Conservation (phyloP, 345 rosid species). For the Pugionium cornutum region DNA sequence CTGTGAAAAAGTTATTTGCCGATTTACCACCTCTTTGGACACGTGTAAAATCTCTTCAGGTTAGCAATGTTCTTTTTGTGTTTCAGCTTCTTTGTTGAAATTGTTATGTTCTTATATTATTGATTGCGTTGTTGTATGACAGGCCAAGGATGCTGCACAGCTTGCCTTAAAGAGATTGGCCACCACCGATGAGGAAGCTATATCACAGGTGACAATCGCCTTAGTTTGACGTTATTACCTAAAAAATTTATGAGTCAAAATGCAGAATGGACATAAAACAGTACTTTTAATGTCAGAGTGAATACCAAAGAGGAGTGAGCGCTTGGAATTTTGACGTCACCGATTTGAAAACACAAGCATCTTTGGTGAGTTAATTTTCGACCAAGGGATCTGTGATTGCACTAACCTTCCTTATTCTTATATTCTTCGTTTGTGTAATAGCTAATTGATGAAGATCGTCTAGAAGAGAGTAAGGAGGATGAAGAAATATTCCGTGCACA, state of each 20-base stretch:
- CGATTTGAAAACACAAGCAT: conserved; percentile 94
- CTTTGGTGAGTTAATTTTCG: conserved; percentile 56
- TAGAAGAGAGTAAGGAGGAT: conserved; percentile 58
- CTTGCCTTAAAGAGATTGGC: conserved; percentile 54
- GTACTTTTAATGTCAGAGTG: conserved; percentile 58
- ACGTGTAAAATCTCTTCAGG: conserved; percentile 98
- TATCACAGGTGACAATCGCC: conserved; percentile 67
- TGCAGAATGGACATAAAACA: conserved; percentile 14
- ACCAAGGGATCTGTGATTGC: not conserved
- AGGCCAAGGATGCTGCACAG: conserved; percentile 96
- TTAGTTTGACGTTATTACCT: conserved; percentile 13
- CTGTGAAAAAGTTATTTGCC: conserved; percentile 73
- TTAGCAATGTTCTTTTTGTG: conserved; percentile 34
- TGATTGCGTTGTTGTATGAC: conserved; percentile 41
- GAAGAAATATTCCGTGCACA: conserved; percentile 41
- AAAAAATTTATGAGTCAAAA: not conserved
- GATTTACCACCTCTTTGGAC: conserved; percentile 88
- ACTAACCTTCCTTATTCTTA: conserved; percentile 19
- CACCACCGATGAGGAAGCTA: conserved; percentile 94
- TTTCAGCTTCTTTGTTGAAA: conserved; percentile 26
- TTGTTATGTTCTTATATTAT: conserved; percentile 9
- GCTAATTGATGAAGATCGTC: conserved; percentile 80
- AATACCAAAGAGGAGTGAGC: conserved; percentile 96
- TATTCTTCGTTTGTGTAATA: conserved; percentile 37
- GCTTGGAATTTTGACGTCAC: conserved; percentile 96